Evolutionary conservation across 495 filamentous ascomycete species (phyloP), one percentile per base, ranked within the genome.

Genomic region (Schizothecium vesticola): DNA sequence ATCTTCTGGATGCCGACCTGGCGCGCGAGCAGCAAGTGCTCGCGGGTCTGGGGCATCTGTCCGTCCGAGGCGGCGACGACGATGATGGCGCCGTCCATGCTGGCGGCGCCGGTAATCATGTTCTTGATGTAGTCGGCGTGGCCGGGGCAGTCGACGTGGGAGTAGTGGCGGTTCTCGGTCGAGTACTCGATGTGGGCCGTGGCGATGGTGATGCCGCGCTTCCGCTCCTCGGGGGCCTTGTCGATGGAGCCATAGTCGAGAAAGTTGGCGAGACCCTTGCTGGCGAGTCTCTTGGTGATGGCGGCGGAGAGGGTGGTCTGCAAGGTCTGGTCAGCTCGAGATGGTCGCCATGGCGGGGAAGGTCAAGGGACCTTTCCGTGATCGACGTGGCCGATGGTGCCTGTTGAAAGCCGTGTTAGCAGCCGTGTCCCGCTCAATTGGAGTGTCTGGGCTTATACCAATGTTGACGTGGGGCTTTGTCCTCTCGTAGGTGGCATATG

Each of bases 61-160:
- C 95, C 95, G 80, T 99, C 95, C 28, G 92, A 96, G 80, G 95
- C 95, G 78, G 95, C 96, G 75, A 98, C 96, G 67, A 99, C 95
- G 80, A 99, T 97, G 76, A 99, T 92, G 71, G 95, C 94, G 77
- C 95, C 94, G 74, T 97, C 94, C 94, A 97, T 97, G 85, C 89
- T 92, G 70, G 94, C 92, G 68, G 94, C 91, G 86, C 94, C 94
- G 72, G 94, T 97, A 80, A 97, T 97, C 94, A 97, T 97, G 88
- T 99, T 99, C 89, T 99, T 99, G 83, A 99, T 97, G 86, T 98
- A 99, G 92, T 99, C 95, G 78, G 95, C 95, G 88, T 99, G 95
- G 80, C 95, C 95, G 65, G 95, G 95, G 81, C 95, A 99, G 87
- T 99, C 95, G 84, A 99, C 95, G 87, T 99, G 95, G 74, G 95